These are phyloP conservation scores for Aegilops sharonensis DNA, from an alignment of 176 grass and related monocot genomes.

Conservation along the genomic window DNA sequence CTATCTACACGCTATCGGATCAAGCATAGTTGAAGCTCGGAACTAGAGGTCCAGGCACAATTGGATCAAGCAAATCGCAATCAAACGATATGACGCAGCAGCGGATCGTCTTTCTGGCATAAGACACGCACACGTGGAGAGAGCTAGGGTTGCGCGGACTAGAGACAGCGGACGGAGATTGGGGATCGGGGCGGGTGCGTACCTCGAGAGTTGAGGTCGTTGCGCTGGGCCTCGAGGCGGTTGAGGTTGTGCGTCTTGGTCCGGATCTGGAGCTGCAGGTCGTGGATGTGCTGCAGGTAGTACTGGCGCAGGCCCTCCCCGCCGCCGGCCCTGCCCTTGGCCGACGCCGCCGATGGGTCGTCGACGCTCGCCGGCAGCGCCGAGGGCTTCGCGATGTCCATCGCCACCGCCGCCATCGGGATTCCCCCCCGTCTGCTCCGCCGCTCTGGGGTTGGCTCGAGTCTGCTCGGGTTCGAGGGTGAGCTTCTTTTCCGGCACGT, in stretches of 20 bases:
- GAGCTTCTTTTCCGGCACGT: background rate
- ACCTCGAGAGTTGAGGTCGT: slow-evolving; percentile 90
- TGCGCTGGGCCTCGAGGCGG: slow-evolving; percentile 83
- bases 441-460: background rate
- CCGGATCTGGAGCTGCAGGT: slow-evolving; percentile 55
- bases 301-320: slow-evolving; percentile 82
- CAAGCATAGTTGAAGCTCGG: background rate
- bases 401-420: slow-evolving; percentile 45
- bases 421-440: background rate
- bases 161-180: background rate
- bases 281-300: slow-evolving; percentile 82
- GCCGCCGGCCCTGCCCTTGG: slow-evolving; percentile 33
- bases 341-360: background rate
- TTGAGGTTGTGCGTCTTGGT: slow-evolving; percentile 76
- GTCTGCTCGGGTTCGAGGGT: background rate
- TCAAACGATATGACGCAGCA: background rate
- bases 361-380: background rate
- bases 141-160: slow-evolving; percentile 5
- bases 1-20: background rate
- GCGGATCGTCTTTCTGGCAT: background rate
- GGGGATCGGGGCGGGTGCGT: background rate
- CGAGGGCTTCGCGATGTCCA: slow-evolving; percentile 52
- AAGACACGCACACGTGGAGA: background rate
- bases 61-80: background rate
- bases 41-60: background rate